Conservation (phyloP, 106 monocot species). For the Dioscorea alata region DNA sequence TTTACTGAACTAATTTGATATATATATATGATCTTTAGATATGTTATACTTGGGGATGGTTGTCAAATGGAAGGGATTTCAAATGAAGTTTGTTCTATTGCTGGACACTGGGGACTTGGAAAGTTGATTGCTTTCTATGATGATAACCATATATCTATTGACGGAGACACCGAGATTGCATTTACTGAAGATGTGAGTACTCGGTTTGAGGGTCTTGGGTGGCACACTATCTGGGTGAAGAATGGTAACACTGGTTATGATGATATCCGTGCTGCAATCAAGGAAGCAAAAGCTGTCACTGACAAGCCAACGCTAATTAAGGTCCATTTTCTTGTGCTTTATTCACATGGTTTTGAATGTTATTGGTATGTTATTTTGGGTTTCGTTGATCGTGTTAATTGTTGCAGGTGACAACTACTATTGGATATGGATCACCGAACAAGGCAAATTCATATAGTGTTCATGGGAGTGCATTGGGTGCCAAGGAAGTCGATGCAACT, state of each 20-base stretch:
- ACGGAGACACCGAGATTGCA: conserved; percentile 74
- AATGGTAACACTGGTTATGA: conserved; percentile 81
- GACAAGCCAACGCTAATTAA: conserved; percentile 74
- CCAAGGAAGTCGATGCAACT: conserved; percentile 71
- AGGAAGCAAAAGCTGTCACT: conserved; percentile 70
- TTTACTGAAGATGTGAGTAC: conserved; percentile 79
- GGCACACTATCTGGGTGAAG: conserved; percentile 93
- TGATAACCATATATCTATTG: conserved; percentile 90
- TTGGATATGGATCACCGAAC: conserved; percentile 74
- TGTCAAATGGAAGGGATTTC: conserved; percentile 87
- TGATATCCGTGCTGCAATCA: conserved; percentile 78
- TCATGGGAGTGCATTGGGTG: conserved; percentile 64
- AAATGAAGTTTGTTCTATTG: conserved; percentile 74
- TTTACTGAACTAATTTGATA: not conserved
- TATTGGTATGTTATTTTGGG: not conserved
- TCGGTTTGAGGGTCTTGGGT: conserved; percentile 73
- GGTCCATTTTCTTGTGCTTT: conserved; percentile 13
- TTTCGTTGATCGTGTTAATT: not conserved
- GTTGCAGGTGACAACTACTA: conserved; percentile 60
- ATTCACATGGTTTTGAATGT: not conserved
- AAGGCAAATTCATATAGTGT: conserved; percentile 68
- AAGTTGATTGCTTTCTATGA: conserved; percentile 88
- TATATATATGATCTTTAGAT: conserved; percentile 16
- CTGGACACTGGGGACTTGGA: conserved; percentile 84
- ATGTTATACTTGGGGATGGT: conserved; percentile 74